Evolutionary conservation across 2,329 filamentous ascomycete genomes (phyloP).

Genomic region (Aspergillus arachidicola): DNA sequence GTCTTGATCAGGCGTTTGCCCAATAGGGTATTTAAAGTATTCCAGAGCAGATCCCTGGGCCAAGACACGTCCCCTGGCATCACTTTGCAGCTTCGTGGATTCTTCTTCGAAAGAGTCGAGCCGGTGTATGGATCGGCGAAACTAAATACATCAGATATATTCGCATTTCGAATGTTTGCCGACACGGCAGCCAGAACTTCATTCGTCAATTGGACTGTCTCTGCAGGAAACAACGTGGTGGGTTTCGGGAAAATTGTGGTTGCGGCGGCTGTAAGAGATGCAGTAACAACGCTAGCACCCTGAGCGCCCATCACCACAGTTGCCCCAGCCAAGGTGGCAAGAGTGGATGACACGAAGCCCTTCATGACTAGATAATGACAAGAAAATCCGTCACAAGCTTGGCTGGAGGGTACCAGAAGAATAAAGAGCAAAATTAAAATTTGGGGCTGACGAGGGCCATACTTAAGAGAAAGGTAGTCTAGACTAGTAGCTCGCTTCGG

Average conservation of each 20-base stretch:
- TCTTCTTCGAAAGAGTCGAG: constrained; percentile 24
- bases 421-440: neutral
- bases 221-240: constrained; percentile 20
- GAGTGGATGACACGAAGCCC: neutral
- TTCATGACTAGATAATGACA: constrained; percentile 2
- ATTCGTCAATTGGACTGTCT: constrained; percentile 40
- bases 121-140: constrained; percentile 27
- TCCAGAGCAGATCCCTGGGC: constrained; percentile 22
- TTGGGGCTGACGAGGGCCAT: neutral
- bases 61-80: constrained; percentile 25
- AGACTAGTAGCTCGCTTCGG: neutral
- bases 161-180: constrained; percentile 26
- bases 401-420: neutral
- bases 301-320: neutral
- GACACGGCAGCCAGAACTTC: constrained; percentile 37
- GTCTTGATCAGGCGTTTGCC: constrained; percentile 37
- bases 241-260: constrained; percentile 21
- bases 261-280: constrained; percentile 12
- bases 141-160: constrained; percentile 35
- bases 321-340: constrained; percentile 7
- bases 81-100: constrained; percentile 44
- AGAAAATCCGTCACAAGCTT: neutral
- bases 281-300: neutral
- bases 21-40: constrained; percentile 41
- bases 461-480: neutral